Conservation (phyloP, 1,284 basidiomycete genomes). For the Pholiota adiposa region DNA sequence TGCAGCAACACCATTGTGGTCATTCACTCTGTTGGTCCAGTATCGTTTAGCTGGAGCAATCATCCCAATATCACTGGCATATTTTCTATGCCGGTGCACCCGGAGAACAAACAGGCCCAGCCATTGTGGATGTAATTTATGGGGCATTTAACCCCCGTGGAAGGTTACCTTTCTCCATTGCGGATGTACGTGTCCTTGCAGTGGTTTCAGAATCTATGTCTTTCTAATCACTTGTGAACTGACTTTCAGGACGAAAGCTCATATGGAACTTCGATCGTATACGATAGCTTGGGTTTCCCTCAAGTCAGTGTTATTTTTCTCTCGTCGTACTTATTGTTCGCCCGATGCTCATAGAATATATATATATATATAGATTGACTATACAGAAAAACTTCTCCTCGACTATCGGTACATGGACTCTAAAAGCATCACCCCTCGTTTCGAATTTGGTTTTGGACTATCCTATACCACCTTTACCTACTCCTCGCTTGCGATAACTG, state of each 20-base stretch:
- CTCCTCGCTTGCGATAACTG: constrained; percentile 48
- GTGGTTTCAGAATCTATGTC: neutral
- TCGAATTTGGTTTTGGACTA: constrained; percentile 81
- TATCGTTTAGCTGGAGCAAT: constrained; percentile 60
- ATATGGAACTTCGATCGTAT: constrained; percentile 47
- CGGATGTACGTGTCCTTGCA: constrained; percentile 38
- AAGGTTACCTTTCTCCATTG: constrained; percentile 66
- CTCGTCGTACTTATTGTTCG: constrained; percentile 14
- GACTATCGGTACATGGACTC: constrained; percentile 80
- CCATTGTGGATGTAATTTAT: constrained; percentile 60
- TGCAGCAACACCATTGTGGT: constrained; percentile 71
- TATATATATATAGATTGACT: constrained; percentile 43
- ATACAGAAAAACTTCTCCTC: constrained; percentile 50
- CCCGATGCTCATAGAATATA: neutral
- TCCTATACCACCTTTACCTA: constrained; percentile 80
- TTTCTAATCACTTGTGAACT: neutral
- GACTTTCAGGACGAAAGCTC: constrained; percentile 37
- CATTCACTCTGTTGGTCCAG: constrained; percentile 66
- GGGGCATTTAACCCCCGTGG: constrained; percentile 63
- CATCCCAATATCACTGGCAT: constrained; percentile 74
- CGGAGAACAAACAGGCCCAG: constrained; percentile 68
- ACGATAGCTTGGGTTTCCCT: constrained; percentile 45
- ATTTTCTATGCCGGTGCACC: constrained; percentile 64
- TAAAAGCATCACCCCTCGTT: constrained; percentile 54
- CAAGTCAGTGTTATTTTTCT: constrained; percentile 47